Base-by-base conservation (phyloP, 2,329 filamentous ascomycete species). In the Stenocarpella maydis region DNA sequence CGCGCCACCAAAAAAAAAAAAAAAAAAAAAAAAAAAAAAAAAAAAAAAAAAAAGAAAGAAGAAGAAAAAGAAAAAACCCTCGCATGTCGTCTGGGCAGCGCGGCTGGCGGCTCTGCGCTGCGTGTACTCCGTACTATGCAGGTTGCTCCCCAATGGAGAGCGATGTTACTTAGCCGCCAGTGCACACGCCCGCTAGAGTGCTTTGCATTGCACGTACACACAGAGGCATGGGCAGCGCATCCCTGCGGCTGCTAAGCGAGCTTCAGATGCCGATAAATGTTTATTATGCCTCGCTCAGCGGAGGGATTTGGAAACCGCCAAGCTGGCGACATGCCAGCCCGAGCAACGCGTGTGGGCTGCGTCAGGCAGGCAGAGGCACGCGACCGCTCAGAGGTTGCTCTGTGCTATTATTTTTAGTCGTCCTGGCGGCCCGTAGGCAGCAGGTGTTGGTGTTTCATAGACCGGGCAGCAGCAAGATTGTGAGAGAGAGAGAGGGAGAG, bases 191-290 rank as follows among this genome's bases (percentile, higher is more conserved):
- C n/a, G n/a, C n/a, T n/a, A n/a, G n/a, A n/a, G n/a, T 37, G 12
- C 34, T 37, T 37, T 37, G 34, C 12, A 37, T 37, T 31, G 31
- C 8, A 9, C 31, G 9, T 4, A 34, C 31, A 34, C 4, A 34
- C 31, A 34, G 31, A 34, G 58, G 43, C 41, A 43, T 34, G 21
- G 37, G n/a, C 39, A 8, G 15, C 41, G 21, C 34, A 63, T 49
- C 58, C 58, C 58, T 63, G 58, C 58, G 58, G 28, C 43, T 49
- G 58, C 43, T 63, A 63, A 63, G 58, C 58, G 58, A 63, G 58
- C 58, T 28, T 63, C 58, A 49, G 43, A 15, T 34, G 28, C 43
- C n/a, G n/a, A n/a, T n/a, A n/a, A 63, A 63, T 63, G 49, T n/a
- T n/a, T 63, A 63, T 24, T 37, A 63, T 34, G 28, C 58, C 41